phyloP scores from a whole-genome alignment of 1,139 yeast genomes.

The Nakaseomyces bracarensis region DNA sequence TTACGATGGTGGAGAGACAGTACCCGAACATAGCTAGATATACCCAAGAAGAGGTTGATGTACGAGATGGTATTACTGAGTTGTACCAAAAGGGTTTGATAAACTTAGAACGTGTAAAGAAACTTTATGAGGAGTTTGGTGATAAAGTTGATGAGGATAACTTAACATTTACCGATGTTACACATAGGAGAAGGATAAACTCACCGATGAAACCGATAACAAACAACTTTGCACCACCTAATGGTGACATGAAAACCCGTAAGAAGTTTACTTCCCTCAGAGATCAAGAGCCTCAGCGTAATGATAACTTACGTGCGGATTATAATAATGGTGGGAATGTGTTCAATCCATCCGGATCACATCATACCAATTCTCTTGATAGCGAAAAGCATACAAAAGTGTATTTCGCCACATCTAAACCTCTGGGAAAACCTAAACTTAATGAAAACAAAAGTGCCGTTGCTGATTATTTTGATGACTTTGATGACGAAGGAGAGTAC shows the following conservation, averaged over 20 bases:
- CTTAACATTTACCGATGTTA: neutral
- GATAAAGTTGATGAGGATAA: neutral
- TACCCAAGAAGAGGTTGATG: conserved; percentile 36
- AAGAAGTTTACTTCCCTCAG: neutral
- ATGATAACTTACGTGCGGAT: neutral
- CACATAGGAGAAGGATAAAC: neutral
- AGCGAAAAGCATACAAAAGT: conserved; percentile 10
- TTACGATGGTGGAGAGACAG: conserved; percentile 47
- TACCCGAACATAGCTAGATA: conserved; percentile 35
- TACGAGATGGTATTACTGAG: conserved; percentile 34
- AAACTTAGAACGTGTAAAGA: conserved; percentile 34
- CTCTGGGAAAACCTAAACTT: conserved; percentile 22
- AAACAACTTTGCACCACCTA: neutral
- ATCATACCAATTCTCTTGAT: neutral
- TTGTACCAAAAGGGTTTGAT: conserved; percentile 30
- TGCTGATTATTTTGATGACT: conserved; percentile 66
- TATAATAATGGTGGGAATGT: neutral
- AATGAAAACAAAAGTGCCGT: conserved; percentile 66
- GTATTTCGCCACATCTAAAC: conserved; percentile 23
- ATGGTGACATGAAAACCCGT: neutral
- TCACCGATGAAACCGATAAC: conserved; percentile 4
- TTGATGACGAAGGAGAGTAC: conserved; percentile 45
- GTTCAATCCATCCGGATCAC: neutral
- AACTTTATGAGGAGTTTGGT: conserved; percentile 8
- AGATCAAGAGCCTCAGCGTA: neutral